Conservation (phyloP, 371 early-diverging fungal species). For the Parasitella parasitica region DNA sequence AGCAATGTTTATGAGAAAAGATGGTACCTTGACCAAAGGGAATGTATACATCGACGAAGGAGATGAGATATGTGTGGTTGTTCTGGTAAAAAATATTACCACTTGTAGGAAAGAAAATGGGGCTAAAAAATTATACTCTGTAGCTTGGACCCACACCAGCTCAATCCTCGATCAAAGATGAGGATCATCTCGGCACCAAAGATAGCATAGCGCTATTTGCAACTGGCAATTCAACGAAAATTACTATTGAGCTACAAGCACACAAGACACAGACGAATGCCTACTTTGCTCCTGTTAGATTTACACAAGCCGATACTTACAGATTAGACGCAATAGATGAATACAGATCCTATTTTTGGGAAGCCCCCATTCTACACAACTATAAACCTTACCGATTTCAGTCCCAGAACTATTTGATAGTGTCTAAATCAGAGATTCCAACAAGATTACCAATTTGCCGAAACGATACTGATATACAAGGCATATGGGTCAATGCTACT, state of each 20-base stretch:
- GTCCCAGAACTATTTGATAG: slow-evolving; percentile 32
- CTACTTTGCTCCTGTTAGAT: slow-evolving; percentile 37
- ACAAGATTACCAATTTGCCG: slow-evolving; percentile 22
- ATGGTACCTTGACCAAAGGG: slow-evolving; percentile 36
- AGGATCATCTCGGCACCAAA: slow-evolving; percentile 32
- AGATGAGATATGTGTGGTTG: slow-evolving; percentile 35
- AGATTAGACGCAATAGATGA: slow-evolving; percentile 27
- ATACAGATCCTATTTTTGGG: slow-evolving; percentile 47
- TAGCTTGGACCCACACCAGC: slow-evolving; percentile 44
- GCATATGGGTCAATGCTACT: slow-evolving; percentile 34
- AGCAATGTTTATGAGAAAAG: slow-evolving; percentile 35
- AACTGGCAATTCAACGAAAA: slow-evolving; percentile 20
- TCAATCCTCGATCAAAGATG: slow-evolving; percentile 25
- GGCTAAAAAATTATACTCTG: not conserved
- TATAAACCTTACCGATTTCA: slow-evolving; percentile 32
- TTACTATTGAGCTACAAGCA: slow-evolving; percentile 32
- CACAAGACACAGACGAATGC: slow-evolving; percentile 31
- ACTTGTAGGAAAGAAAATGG: too few species aligned
- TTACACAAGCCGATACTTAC: slow-evolving; percentile 35
- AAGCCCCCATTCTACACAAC: slow-evolving; percentile 32
- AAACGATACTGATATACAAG: slow-evolving; percentile 12
- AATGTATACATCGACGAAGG: slow-evolving; percentile 30
- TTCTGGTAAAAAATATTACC: slow-evolving; percentile 26
- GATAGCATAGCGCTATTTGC: slow-evolving; percentile 43
- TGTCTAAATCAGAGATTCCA: not conserved